A percentile compares a stretch with the other conserved stretches of the same genome.
These are phyloP conservation scores for Polytolypa hystricis DNA, from an alignment of 2,329 filamentous ascomycete species.

Conservation along the genomic window DNA sequence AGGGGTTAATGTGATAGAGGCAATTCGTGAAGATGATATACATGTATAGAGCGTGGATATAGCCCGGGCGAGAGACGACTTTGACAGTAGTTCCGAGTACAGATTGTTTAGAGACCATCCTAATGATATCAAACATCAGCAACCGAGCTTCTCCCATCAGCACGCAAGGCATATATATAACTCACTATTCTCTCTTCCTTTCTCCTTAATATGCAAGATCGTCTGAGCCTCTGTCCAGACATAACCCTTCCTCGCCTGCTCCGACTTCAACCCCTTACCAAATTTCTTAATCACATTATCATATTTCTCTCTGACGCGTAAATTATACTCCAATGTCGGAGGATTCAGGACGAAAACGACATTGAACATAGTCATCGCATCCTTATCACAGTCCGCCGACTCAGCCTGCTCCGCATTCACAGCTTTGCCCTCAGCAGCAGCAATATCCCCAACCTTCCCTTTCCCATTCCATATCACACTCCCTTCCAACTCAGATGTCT, in stretches of 20 bases:
- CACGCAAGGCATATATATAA: not conserved
- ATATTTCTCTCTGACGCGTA: conserved; percentile 67
- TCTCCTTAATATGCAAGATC: conserved; percentile 71
- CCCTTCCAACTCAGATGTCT: not conserved
- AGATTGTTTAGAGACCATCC: conserved; percentile 26
- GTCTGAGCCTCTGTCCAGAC: conserved; percentile 83
- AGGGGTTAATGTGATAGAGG: conserved; percentile 64
- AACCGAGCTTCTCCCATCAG: not conserved
- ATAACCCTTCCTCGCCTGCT: conserved; percentile 80
- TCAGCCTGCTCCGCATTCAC: conserved; percentile 15
- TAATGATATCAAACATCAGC: conserved; percentile 14
- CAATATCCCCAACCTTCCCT: conserved; percentile 16
- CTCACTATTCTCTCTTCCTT: conserved; percentile 53
- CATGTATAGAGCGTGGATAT: conserved; percentile 73
- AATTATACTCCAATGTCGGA: conserved; percentile 63
- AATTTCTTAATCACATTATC: conserved; percentile 84
- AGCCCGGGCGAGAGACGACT: conserved; percentile 68
- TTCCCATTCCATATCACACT: conserved; percentile 16
- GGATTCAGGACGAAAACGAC: conserved; percentile 85
- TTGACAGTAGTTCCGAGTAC: conserved; percentile 38
- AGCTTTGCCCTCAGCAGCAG: conserved; percentile 15
- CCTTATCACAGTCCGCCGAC: conserved; percentile 31
- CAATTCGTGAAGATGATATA: conserved; percentile 75
- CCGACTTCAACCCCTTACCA: conserved; percentile 84
- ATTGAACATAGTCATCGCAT: conserved; percentile 93